Conservation (phyloP, 2,329 filamentous ascomycete genomes). For the Alternaria novae-zelandiae region DNA sequence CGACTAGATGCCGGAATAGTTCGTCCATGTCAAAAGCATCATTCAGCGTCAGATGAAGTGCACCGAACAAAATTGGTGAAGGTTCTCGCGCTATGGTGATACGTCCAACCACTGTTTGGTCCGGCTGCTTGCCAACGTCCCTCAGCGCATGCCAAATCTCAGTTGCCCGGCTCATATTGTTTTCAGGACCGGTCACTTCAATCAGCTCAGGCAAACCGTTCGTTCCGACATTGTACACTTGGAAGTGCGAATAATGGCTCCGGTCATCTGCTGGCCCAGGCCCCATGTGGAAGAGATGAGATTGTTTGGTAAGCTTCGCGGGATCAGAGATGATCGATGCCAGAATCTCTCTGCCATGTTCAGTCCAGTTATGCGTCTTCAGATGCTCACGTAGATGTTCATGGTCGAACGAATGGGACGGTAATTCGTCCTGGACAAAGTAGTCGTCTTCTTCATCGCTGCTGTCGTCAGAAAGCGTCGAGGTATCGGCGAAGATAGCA, state of each 20-base stretch:
- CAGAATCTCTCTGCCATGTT: conserved; percentile 51
- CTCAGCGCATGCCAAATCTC: conserved; percentile 41
- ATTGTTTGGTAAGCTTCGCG: conserved; percentile 51
- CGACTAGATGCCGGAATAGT: conserved; percentile 61
- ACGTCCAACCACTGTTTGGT: conserved; percentile 58
- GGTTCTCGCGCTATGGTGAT: conserved; percentile 69
- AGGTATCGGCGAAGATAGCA: conserved; percentile 41
- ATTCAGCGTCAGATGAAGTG: conserved; percentile 64
- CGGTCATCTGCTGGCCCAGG: conserved; percentile 52
- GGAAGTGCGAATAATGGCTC: conserved; percentile 57
- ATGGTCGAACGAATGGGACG: conserved; percentile 50
- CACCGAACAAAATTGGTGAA: conserved; percentile 65
- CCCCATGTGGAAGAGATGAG: conserved; percentile 52
- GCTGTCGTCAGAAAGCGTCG: conserved; percentile 44
- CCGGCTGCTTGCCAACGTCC: conserved; percentile 46
- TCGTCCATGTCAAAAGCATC: conserved; percentile 68
- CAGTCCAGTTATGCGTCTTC: conserved; percentile 51
- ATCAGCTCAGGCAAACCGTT: conserved; percentile 53
- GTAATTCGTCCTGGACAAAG: conserved; percentile 50
- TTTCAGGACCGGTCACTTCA: conserved; percentile 40
- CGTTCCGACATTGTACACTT: conserved; percentile 62
- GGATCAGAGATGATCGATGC: conserved; percentile 53
- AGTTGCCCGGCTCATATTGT: conserved; percentile 43
- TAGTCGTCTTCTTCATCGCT: conserved; percentile 46
- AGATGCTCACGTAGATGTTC: conserved; percentile 55